Percentiles rank a stretch among this genome's conserved stretches.
These are phyloP conservation scores for Fusarium equiseti DNA, from an alignment of 2,329 filamentous ascomycete species.

Conservation along the genomic window DNA sequence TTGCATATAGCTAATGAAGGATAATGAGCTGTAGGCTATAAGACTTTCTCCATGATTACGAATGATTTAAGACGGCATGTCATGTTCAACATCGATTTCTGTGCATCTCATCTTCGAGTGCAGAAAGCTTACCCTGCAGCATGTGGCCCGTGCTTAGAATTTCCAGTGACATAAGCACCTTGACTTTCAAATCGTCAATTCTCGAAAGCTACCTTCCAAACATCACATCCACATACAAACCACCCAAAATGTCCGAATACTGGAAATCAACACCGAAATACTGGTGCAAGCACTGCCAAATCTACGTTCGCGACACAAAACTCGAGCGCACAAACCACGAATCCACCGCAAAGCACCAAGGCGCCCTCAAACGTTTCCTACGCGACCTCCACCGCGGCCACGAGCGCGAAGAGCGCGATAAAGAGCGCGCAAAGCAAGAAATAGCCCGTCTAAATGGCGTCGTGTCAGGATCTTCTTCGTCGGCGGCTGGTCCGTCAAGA, in stretches of 20 bases:
- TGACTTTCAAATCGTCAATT: constrained; percentile 2
- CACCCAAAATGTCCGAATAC: constrained; percentile 84
- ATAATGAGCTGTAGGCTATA: not conserved
- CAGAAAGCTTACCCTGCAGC: constrained; percentile 19
- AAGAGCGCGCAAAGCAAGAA: constrained; percentile 84
- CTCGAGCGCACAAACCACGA: constrained; percentile 93
- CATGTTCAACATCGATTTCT: not conserved
- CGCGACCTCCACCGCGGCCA: constrained; percentile 88
- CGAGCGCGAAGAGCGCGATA: constrained; percentile 83
- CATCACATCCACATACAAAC: constrained; percentile 8
- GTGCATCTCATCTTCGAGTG: no score
- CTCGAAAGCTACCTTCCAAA: not conserved
- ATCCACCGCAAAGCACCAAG: constrained; percentile 85
- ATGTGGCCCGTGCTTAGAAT: constrained; percentile 2
- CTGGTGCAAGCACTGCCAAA: constrained; percentile 97
- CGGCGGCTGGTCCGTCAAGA: constrained; percentile 46
- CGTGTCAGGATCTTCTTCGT: constrained; percentile 62
- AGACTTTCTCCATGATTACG: not conserved
- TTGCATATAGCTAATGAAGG: no score
- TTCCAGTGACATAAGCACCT: constrained; percentile 34
- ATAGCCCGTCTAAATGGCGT: constrained; percentile 87
- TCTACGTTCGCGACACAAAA: constrained; percentile 91
- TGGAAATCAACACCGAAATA: constrained; percentile 98
- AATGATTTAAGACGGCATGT: no score
- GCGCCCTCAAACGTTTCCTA: constrained; percentile 87